These are phyloP conservation scores for Yarrowia bubula DNA, from an alignment of 805 yeast genomes.

Conservation along the genomic window DNA sequence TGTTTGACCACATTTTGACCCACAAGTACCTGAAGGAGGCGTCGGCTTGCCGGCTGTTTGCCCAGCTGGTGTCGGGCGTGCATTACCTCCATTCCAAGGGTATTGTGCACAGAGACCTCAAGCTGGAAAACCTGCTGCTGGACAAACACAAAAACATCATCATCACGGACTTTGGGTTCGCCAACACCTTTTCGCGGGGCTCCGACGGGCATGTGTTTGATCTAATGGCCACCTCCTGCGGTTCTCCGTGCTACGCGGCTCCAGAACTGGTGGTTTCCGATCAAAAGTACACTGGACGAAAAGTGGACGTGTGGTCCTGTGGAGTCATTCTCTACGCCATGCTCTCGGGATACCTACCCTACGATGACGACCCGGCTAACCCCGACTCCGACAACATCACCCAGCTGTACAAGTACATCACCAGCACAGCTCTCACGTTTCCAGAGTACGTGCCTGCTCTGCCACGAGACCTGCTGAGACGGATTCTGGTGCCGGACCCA, in stretches of 20 bases:
- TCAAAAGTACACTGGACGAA: slow-evolving; percentile 83
- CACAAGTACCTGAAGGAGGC: slow-evolving; percentile 85
- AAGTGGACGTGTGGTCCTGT: slow-evolving; percentile 96
- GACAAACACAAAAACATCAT: slow-evolving; percentile 85
- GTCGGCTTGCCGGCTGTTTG: slow-evolving; percentile 81
- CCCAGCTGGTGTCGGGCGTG: slow-evolving; percentile 92
- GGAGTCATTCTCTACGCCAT: slow-evolving; percentile 95
- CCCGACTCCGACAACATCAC: slow-evolving; percentile 96
- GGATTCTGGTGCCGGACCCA: slow-evolving; percentile 81
- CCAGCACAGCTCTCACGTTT: slow-evolving; percentile 86
- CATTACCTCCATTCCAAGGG: slow-evolving; percentile 83
- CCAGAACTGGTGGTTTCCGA: slow-evolving; percentile 91
- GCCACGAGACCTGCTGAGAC: slow-evolving; percentile 85
- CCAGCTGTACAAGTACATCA: slow-evolving; percentile 84
- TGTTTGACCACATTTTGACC: slow-evolving; percentile 85
- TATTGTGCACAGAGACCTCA: slow-evolving; percentile 73
- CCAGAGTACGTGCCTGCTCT: slow-evolving; percentile 90
- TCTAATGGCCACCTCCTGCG: slow-evolving; percentile 91
- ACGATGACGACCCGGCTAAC: slow-evolving; percentile 94
- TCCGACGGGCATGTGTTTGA: slow-evolving; percentile 43
- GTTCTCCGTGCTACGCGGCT: slow-evolving; percentile 98
- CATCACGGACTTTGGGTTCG: slow-evolving; percentile 93
- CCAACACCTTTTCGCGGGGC: slow-evolving; percentile 62
- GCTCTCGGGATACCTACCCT: slow-evolving; percentile 95
- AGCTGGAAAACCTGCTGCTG: slow-evolving; percentile 68